Base-by-base conservation (phyloP, 1,139 yeast genomes). In the Hanseniaspora gamundiae region DNA sequence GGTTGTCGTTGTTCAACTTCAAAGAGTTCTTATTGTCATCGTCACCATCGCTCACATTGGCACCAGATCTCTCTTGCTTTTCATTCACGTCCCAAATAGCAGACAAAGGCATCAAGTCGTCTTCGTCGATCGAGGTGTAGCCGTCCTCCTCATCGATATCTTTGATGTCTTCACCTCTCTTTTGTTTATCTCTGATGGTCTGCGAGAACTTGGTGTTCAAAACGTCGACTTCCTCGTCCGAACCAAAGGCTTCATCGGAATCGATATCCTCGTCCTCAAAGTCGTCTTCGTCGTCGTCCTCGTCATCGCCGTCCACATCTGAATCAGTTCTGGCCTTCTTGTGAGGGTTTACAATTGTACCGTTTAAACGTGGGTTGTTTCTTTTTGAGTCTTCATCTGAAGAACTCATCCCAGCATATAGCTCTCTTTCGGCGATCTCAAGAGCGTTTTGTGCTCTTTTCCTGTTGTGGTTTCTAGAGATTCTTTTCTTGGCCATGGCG, bases 51-150 rank as follows among this genome's bases (percentile, higher is more conserved):
- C 68, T 61, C 6, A 71, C 71, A n/a, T 55, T 48, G 4, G 44
- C 45, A 21, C 53, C 61, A 13, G 29, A 29, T 26, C 55, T 55
- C 48, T 64, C 58, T 48, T 74, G 80, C 38, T 60, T 64, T 30
- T 78, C 87, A 58, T 84, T 94, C 66, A 78, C 61, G 60, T 83
- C 96, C 95, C 95, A 87, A 5, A 85, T 88, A 53, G 80, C 87
- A 7, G 94, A 82, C 41, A 87, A 68, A 0, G 94, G 74, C 45
- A 83, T 74, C 47, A 87, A 68, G 53, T 85, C 83, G 31, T 65
- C 67, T 58, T 85, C 95, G 55, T 87, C 95, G 41, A 79, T 62
- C 48, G 73, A 68, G 19, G 69, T 63, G 51, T 71, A 62, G 11
- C 70, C 69, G 43, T 66, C 76, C 17, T 67, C 71, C 38, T 65